A percentile compares a stretch with the other conserved stretches of the same genome.
Evolutionary conservation across 116 monocot genomes (phyloP).

Genomic region (Iris pallida): DNA sequence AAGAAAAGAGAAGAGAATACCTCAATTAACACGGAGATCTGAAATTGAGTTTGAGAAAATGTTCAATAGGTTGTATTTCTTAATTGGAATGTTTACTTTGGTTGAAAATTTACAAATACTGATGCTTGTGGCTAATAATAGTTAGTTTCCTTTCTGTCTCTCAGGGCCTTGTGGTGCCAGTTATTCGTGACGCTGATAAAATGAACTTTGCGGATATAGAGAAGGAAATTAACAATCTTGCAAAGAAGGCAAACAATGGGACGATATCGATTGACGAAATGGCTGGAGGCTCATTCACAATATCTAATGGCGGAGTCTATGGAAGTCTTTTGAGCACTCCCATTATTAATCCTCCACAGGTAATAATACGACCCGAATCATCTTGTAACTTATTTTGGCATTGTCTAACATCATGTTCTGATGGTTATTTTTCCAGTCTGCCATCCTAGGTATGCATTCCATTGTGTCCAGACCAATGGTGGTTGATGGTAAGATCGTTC

Average conservation of each 20-base stretch:
- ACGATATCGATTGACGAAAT: conserved; percentile 94
- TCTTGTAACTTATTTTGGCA: too few species aligned
- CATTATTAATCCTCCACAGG: conserved; percentile 94
- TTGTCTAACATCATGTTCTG: too few species aligned
- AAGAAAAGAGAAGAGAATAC: too few species aligned
- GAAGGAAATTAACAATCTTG: conserved; percentile 80
- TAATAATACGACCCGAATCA: too few species aligned
- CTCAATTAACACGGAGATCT: too few species aligned
- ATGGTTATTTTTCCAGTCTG: too few species aligned
- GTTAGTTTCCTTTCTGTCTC: neutral
- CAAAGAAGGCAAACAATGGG: conserved; percentile 69
- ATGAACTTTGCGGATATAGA: conserved; percentile 90
- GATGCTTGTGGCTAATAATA: too few species aligned
- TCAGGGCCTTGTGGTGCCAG: conserved; percentile 92
- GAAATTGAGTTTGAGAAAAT: too few species aligned
- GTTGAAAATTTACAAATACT: too few species aligned
- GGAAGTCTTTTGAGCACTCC: conserved; percentile 92
- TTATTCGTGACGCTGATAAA: conserved; percentile 68
- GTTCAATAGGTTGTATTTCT: too few species aligned
- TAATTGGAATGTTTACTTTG: too few species aligned
- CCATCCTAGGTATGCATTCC: conserved; percentile 96
- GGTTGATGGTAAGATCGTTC: conserved; percentile 50
- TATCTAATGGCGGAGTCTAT: conserved; percentile 92
- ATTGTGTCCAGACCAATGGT: conserved; percentile 73
- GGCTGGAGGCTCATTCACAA: conserved; percentile 97